Base-by-base conservation (phyloP, 495 filamentous ascomycete species). In the Tetracladium setigerum region DNA sequence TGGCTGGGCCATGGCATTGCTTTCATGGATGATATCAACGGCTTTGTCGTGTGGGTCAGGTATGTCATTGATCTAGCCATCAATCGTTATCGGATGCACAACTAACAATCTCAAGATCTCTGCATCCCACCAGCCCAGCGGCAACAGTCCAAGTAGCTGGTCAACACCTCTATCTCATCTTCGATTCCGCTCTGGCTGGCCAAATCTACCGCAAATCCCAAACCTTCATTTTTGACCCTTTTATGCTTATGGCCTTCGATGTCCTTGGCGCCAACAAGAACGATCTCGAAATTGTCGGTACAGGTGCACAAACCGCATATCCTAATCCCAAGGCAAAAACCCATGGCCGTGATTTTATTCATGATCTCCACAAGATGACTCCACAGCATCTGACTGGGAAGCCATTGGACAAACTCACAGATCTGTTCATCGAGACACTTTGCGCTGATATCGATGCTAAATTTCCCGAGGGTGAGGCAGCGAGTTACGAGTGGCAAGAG, bases 21-120 rank as follows among this genome's bases (percentile, higher is more conserved):
- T 33, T 44, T 44, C 16, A 44, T 44, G 41, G 33, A 44, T 33
- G 41, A 44, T 34, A 44, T 34, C 41, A 44, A 44, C 34, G 41
- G 41, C 3, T 44, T 44, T 13, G 22, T 31, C 4, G 41, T 33
- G 18, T 44, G 30, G 27, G 41, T 44, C 30, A 44, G 41, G 41
- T 44, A 14, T 18, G 41, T 18, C 9, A 27, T 27, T n/a, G 1
- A 13, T 27, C 40, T n/a, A 5, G 30, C 16, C n/a, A n/a, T n/a
- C n/a, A n/a, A n/a, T 27, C 19, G 11, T 12, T 15, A 2, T 18
- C 14, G n/a, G 12, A n/a, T 8, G 6, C 27, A 13, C 9, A 13
- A 27, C 12, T n/a, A 7, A 27, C 7, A 13, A 30, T 30, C n/a
- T 39, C 16, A 17, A 44, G 41, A 35, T 33, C 41, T 16, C 12